Evolutionary conservation across 106 monocot genomes (phyloP).

Genomic region (Dendrobium nobile): DNA sequence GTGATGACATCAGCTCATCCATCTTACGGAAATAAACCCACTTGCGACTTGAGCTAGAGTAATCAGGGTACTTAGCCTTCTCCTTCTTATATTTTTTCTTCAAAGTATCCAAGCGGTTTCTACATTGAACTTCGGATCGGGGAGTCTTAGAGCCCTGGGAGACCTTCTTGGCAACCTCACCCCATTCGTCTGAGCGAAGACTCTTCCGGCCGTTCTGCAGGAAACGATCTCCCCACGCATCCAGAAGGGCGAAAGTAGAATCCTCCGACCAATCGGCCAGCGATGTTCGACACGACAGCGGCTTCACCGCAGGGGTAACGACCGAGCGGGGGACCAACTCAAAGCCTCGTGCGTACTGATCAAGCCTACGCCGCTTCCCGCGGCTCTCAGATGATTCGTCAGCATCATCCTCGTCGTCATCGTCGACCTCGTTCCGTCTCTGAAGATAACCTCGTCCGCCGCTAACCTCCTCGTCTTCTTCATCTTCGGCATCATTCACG

Average conservation of each 20-base stretch:
- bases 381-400: conserved; percentile 40
- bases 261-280: conserved; percentile 84
- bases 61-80: conserved; percentile 45
- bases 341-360: conserved; percentile 57
- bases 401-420: conserved; percentile 15
- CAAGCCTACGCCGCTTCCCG: conserved; percentile 65
- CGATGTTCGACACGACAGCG: conserved; percentile 12
- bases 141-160: conserved; percentile 33
- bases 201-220: conserved; percentile 69
- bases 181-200: conserved; percentile 83
- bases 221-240: conserved; percentile 83
- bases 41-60: conserved; percentile 18
- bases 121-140: conserved; percentile 59
- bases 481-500: conserved; percentile 15
- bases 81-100: conserved; percentile 97
- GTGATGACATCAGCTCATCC: conserved; percentile 53
- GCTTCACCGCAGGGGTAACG: not conserved
- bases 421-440: conserved; percentile 5
- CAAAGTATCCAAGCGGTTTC: conserved; percentile 73
- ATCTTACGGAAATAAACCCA: conserved; percentile 87
- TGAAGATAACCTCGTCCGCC: not conserved
- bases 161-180: conserved; percentile 70
- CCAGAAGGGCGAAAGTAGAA: conserved; percentile 72
- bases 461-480: conserved; percentile 13
- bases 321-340: conserved; percentile 67